Evolutionary conservation across 805 yeast genomes (phyloP), one percentile per base, ranked within the genome.

Genomic region (Pichia thaimueangensis): DNA sequence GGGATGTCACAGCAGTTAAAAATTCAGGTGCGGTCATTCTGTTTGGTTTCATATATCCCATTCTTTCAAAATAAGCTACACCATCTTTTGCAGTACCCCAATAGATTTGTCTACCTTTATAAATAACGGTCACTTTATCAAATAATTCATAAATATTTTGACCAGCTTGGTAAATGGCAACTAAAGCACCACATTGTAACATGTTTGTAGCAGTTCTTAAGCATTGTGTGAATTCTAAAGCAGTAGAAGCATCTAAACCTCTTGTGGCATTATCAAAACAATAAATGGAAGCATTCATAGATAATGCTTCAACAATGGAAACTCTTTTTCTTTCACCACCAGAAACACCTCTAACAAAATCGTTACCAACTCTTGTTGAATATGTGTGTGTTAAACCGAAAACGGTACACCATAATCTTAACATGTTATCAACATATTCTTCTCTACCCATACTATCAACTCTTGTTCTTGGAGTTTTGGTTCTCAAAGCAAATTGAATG

Each of bases 321-420:
- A 79, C 83, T 65, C 86, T 75, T 65, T 80, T 79, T 56, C 85
- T 66, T 63, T 79, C 84, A 64, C 86, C 86, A 57, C 85, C 85
- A 28, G 83, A 77, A 32, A 79, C 60, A 63, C 86, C 86, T 63
- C 83, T 71, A 17, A 80, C 76, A 42, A 71, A 74, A 57, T 79
- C 84, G 50, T 75, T 72, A 57, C 85, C 85, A 44, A 79, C 84
- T 46, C 74, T 73, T 21, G 86, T 79, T 43, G 73, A 65, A 46
- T 71, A 67, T 3, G 82, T 76, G 56, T 80, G 83, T 32, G 72
- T 67, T 48, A 77, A 64, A 51, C 82, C 82, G 54, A 71, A 74
- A 10, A 74, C 73, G 13, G 80, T 76, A 42, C 73, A 71, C 55
- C 73, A 62, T 21, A 76, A 56, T 45, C 73, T 74, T 38, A 74